Evolutionary conservation across 371 early-diverging fungal species (phyloP).

Genomic region (Mucor plumbeus): DNA sequence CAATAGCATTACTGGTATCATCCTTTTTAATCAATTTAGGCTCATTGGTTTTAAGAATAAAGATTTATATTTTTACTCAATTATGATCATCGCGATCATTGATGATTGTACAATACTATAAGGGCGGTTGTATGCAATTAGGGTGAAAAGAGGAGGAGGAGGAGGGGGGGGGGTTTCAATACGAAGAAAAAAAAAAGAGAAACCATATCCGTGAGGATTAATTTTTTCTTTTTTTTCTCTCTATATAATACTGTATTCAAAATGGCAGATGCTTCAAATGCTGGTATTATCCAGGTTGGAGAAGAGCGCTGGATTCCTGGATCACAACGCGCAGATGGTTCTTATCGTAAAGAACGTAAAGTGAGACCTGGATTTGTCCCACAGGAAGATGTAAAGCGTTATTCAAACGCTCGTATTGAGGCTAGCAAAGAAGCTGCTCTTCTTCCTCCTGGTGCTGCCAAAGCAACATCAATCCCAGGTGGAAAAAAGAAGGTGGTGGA

Average conservation of each 20-base stretch:
- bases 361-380: slow-evolving; percentile 73
- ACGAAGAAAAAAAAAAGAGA: neutral
- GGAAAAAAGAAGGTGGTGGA: slow-evolving; percentile 35
- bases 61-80: too few species aligned
- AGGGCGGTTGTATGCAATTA: too few species aligned
- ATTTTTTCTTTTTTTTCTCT: slow-evolving; percentile 10
- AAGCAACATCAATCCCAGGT: slow-evolving; percentile 26
- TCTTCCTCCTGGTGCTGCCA: slow-evolving; percentile 8
- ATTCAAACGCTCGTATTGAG: slow-evolving; percentile 52
- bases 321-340: slow-evolving; percentile 73
- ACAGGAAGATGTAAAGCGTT: slow-evolving; percentile 66
- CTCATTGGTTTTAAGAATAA: too few species aligned
- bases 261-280: slow-evolving; percentile 25
- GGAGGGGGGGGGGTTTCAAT: neutral
- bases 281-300: slow-evolving; percentile 46
- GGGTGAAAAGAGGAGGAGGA: neutral
- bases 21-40: too few species aligned
- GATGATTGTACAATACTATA: too few species aligned
- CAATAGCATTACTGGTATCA: too few species aligned
- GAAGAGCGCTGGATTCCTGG: slow-evolving; percentile 63
- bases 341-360: slow-evolving; percentile 68
- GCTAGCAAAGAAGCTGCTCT: slow-evolving; percentile 4
- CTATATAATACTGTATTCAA: neutral
- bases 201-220: neutral
- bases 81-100: too few species aligned